Conservation (phyloP, 352 stramenopile genomes). For the Phytophthora agathidicida region DNA sequence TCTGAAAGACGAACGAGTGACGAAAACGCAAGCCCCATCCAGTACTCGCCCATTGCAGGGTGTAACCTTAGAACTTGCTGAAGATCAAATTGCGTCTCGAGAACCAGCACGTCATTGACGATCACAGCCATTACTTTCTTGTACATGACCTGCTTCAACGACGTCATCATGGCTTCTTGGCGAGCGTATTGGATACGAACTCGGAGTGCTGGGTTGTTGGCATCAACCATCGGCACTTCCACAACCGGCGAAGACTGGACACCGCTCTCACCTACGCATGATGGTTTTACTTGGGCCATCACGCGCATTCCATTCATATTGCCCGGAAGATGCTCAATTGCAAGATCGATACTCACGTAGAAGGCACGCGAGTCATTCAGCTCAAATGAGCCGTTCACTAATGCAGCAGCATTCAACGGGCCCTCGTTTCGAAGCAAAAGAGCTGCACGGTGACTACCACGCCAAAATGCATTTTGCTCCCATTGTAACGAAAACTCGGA, state of each 20-base stretch:
- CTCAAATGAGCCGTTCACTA: slow-evolving; percentile 46
- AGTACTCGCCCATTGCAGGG: slow-evolving; percentile 53
- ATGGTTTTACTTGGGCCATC: slow-evolving; percentile 43
- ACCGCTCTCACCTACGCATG: slow-evolving; percentile 32
- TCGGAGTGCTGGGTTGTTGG: slow-evolving; percentile 20
- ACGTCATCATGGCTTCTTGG: slow-evolving; percentile 39
- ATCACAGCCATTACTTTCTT: slow-evolving; percentile 55
- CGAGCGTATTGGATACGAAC: slow-evolving; percentile 57
- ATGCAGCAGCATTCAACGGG: slow-evolving; percentile 21
- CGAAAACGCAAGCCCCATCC: slow-evolving; percentile 56
- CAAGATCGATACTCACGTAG: slow-evolving; percentile 33
- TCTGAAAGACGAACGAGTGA: slow-evolving; percentile 37
- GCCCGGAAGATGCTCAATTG: slow-evolving; percentile 31
- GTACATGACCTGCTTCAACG: slow-evolving; percentile 49
- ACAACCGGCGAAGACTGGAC: slow-evolving; percentile 36
- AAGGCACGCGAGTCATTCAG: slow-evolving; percentile 33
- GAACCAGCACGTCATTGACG: slow-evolving; percentile 49
- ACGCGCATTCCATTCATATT: slow-evolving; percentile 34
- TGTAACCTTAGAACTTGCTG: slow-evolving; percentile 48
- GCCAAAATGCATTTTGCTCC: slow-evolving; percentile 20
- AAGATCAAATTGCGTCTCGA: slow-evolving; percentile 58
- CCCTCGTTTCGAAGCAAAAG: slow-evolving; percentile 50
- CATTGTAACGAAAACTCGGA: slow-evolving; percentile 51
- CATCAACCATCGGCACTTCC: slow-evolving; percentile 24
- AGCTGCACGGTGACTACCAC: slow-evolving; percentile 27